These are phyloP conservation scores for Verticillium isaacii DNA, from an alignment of 2,329 filamentous ascomycete genomes.

Conservation along the genomic window DNA sequence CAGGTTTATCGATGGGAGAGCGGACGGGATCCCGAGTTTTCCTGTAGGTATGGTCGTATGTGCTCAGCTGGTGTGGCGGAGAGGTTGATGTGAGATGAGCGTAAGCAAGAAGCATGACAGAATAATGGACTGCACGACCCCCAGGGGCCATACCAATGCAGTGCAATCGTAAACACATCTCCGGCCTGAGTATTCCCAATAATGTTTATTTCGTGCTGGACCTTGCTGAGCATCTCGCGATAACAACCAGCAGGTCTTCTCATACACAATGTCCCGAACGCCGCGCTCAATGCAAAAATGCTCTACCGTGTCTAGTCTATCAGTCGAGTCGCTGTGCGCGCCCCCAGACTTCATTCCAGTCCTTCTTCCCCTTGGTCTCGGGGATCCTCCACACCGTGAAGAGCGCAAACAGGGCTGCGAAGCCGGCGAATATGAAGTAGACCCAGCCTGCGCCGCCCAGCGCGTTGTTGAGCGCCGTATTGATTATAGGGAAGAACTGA, in stretches of 20 bases:
- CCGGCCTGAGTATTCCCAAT: no score
- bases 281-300: background rate
- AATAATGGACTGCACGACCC: no score
- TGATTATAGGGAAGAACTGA: slow-evolving; percentile 89
- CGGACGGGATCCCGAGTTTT: no score
- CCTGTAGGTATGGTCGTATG: no score
- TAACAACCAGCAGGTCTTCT: no score
- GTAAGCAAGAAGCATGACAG: no score
- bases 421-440: slow-evolving; percentile 83
- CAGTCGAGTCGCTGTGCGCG: slow-evolving; percentile 51
- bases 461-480: slow-evolving; percentile 60
- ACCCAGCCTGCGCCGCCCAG: slow-evolving; percentile 72
- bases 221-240: background rate
- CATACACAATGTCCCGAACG: background rate
- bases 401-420: slow-evolving; percentile 63
- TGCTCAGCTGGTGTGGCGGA: no score
- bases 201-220: no score
- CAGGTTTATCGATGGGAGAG: no score
- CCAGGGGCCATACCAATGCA: no score
- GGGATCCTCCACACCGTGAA: slow-evolving; percentile 76
- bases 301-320: slow-evolving; percentile 34
- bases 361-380: slow-evolving; percentile 82
- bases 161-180: no score
- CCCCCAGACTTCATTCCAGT: slow-evolving; percentile 89
- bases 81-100: no score